Evolutionary conservation across 2,329 filamentous ascomycete species (phyloP), one percentile per base, ranked within the genome.

Genomic region (Chalaropsis ovoidea): DNA sequence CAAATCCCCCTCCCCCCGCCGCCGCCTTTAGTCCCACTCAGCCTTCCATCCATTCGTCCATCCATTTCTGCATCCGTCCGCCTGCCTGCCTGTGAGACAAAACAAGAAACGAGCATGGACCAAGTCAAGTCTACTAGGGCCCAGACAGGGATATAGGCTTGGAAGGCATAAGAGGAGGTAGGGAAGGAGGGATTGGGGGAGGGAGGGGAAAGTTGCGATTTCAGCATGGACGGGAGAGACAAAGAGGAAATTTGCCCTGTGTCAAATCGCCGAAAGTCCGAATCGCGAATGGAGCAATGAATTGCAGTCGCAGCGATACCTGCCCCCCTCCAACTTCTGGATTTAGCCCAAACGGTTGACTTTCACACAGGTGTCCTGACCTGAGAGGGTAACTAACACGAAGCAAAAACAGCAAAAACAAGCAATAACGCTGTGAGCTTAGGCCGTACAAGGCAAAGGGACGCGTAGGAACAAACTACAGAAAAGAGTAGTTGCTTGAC

Each of bases 341-440:
- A 47, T 52, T 8, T 45, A 39, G 39, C 39, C 17, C 4, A 31
- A 10, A 60, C 8, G 61, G n/a, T 47, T n/a, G 24, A 43, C 62
- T 56, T 64, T 64, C 35, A 17, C 62, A 64, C 62, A 49, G 62
- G 47, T 47, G 49, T 27, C 62, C 62, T 64, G 62, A 19, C 62
- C 62, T 58, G 24, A 64, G 62, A 64, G 17, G 62, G 62, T 49
- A 64, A 64, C 62, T 64, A 64, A 64, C 62, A 64, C 62, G 49
- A 43, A 22, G 47, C 62, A 42, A 63, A 63, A 63, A 24, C 22
- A 27, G 47, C 47, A 52, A 24, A 24, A 52, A 58, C 54, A 31
- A 39, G 8, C 8, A 56, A 56, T 17, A n/a, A 6, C 43, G n/a
- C 43, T 39, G n/a, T n/a, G n/a, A 47, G 8, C 43, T 19, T 47